Evolutionary conservation across 768 basidiomycete genomes (phyloP), one percentile per base, ranked within the genome.

Genomic region (Lentinula sp.): DNA sequence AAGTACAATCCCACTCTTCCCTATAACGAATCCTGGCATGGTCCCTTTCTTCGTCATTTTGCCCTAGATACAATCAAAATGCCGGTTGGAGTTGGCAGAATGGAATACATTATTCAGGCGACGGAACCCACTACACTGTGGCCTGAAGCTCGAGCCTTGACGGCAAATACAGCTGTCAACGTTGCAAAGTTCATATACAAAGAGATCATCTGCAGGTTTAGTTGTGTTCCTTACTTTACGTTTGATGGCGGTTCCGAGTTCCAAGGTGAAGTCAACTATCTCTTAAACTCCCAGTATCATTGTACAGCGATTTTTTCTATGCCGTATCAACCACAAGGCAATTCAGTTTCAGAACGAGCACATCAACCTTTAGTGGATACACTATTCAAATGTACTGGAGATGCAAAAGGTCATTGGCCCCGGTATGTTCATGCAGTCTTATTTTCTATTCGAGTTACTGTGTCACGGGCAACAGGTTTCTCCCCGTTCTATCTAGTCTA

Each of bases 191-290:
- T 76, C 57, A 66, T 76, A 7, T 75, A 68, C 43, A 66, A 73
- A 48, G n/a, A n/a, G n/a, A 63, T 74, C 1, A 68, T 72, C n/a
- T 72, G 65, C 61, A 64, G 67, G 3, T 73, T 61, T 64, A 64
- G 56, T n/a, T 67, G 34, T 48, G 63, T 57, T 46, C 67, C 21
- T 63, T 59, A 64, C 7, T 57, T 68, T 45, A 65, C 66, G 1
- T 60, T 69, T 13, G 74, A 76, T 43, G 66, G 66, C n/a, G 73
- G 75, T 0, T 15, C 65, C 0, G 74, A 74, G 46, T 74, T 74
- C 59, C 67, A 67, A 43, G 70, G 66, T 0, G 68, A 68, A 0
- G 68, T 68, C 1, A n/a, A 48, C 6, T 58, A 65, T 1, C 56
- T 74, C 0, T 45, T 72, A 0, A 59, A 64, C 31, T 48, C 55